Percentiles rank a stretch among this genome's conserved stretches.
Evolutionary conservation across 306 rosid species (phyloP).

Genomic region (Vigna nakashimae): DNA sequence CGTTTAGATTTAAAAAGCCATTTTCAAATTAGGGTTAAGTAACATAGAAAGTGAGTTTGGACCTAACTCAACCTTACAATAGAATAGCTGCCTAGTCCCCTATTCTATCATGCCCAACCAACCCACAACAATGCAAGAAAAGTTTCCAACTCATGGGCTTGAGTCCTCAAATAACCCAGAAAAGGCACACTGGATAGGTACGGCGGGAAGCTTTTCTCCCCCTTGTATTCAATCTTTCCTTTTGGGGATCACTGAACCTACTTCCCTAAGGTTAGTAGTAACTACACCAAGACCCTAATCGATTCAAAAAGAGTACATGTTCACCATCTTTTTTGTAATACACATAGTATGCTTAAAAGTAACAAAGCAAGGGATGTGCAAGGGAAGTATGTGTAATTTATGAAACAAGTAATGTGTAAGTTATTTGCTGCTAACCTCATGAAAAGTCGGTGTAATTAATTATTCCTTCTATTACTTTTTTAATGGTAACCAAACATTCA

Average conservation of each 20-base stretch:
- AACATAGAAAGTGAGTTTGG: not conserved
- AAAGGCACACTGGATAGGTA: constrained; percentile 11
- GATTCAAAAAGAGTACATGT: not conserved
- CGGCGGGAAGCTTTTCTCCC: constrained; percentile 19
- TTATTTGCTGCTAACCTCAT: not conserved
- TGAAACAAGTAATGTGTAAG: not conserved
- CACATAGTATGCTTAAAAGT: not conserved
- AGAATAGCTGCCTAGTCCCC: constrained; percentile 13
- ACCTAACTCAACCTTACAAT: not conserved
- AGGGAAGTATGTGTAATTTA: not conserved
- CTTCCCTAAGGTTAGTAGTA: not conserved
- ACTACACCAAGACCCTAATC: not conserved
- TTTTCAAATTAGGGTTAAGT: constrained; percentile 3
- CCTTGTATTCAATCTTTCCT: constrained; percentile 17
- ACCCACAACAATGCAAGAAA: not conserved
- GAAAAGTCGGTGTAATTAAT: not conserved
- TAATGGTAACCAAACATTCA: not conserved
- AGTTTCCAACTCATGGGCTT: constrained; percentile 18
- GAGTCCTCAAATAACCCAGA: constrained; percentile 32
- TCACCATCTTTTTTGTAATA: not conserved
- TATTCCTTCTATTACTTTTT: not conserved
- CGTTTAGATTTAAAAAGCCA: not conserved
- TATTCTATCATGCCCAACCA: constrained; percentile 27
- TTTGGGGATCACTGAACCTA: not conserved
- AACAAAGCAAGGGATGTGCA: not conserved